A percentile compares a stretch with the other conserved stretches of the same genome.
These are phyloP conservation scores for Pseudopyrenochaeta lycopersici DNA, from an alignment of 2,329 filamentous ascomycete species.

Conservation along the genomic window DNA sequence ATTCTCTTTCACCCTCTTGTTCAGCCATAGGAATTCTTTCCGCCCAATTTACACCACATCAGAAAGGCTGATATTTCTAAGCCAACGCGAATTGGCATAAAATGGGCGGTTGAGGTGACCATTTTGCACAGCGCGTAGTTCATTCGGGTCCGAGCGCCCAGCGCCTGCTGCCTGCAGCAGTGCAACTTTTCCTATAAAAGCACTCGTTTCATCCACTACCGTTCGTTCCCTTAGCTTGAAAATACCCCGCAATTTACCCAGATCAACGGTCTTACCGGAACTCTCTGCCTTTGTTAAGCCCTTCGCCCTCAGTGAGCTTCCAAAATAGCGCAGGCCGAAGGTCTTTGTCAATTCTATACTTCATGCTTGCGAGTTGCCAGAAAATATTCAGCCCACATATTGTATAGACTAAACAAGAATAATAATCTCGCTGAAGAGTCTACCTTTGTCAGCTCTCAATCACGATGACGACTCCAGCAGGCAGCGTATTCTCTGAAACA, in stretches of 20 bases:
- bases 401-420: not conserved
- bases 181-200: not conserved
- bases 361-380: not conserved
- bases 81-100: not conserved
- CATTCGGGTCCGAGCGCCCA: not conserved
- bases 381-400: not conserved
- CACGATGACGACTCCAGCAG: conserved; percentile 31
- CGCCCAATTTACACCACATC: no score
- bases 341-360: not conserved
- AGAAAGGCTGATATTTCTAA: not conserved
- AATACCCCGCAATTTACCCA: not conserved
- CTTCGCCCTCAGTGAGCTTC: not conserved
- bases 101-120: not conserved
- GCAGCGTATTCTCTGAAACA: conserved; percentile 46
- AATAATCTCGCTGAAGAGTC: not conserved
- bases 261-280: not conserved
- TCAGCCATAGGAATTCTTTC: no score
- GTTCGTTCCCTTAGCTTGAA: no score
- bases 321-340: not conserved
- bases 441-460: not conserved
- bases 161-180: not conserved
- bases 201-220: not conserved
- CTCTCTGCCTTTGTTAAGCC: not conserved
- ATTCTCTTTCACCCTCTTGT: no score
- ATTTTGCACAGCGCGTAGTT: not conserved